Evolutionary conservation across 2,329 filamentous ascomycete genomes (phyloP).

Genomic region (Dactylellina haptotyla): DNA sequence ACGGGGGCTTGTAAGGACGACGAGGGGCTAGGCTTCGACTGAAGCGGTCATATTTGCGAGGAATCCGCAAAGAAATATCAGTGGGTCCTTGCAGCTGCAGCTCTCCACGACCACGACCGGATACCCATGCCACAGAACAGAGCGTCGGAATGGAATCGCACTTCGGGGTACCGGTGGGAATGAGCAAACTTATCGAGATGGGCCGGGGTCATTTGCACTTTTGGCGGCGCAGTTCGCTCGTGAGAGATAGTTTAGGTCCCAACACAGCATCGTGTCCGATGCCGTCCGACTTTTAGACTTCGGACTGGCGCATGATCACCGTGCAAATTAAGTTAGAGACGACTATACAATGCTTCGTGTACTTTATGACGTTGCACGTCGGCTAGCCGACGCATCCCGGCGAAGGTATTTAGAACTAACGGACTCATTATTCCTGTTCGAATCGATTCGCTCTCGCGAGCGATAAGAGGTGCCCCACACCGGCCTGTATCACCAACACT

Average conservation of each 20-base stretch:
- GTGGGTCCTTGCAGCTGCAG: background rate
- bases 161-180: background rate
- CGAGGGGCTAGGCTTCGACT: background rate
- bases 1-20: background rate
- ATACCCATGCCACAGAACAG: background rate
- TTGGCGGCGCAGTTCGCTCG: background rate
- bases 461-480: too few relatives aligned
- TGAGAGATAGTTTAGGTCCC: background rate
- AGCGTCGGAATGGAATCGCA: conserved; percentile 9
- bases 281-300: too few relatives aligned
- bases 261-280: background rate
- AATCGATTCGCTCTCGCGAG: too few relatives aligned
- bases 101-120: too few relatives aligned
- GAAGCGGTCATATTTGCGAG: background rate
- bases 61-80: background rate
- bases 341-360: too few relatives aligned
- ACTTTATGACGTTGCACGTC: too few relatives aligned
- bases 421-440: too few relatives aligned
- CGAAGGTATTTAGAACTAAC: too few relatives aligned
- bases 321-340: too few relatives aligned
- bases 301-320: too few relatives aligned
- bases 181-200: background rate
- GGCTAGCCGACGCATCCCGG: too few relatives aligned
- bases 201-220: conserved; percentile 5
- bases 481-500: too few relatives aligned